Base-by-base conservation (phyloP, 768 basidiomycete genomes). In the Crucibulum laeve region DNA sequence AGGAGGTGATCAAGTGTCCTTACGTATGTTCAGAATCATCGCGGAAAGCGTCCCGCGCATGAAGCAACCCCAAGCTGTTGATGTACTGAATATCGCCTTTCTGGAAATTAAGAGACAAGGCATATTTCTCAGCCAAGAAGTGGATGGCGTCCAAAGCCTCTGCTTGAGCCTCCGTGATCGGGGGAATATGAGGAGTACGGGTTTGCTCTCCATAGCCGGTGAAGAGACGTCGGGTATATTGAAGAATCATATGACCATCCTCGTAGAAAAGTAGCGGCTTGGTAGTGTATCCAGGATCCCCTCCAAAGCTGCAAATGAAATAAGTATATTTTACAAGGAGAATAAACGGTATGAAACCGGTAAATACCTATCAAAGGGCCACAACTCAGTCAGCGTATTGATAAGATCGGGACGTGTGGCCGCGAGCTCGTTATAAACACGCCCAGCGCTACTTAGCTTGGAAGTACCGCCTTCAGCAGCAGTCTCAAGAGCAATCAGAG, bases 51-150 rank as follows among this genome's bases (percentile, higher is more conserved):
- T 74, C 72, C 42, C 72, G 49, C 10, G 70, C 70, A 49, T 74
- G 72, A 38, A 74, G 55, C 34, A 74, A 47, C 0, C 70, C 64
- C 48, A 74, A 46, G 45, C 64, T 71, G 49, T 73, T 74, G 56
- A 74, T 71, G 51, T 72, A 74, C 48, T 74, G 72, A 25, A 74
- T 71, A 47, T 74, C 72, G 28, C 72, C 72, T 48, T 73, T 74
- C 51, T 70, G 61, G 59, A 74, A 71, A 42, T 73, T 72, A 44
- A 73, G 57, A 4, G 56, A 66, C 2, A 74, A 58, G 23, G 65
- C 64, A 49, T 65, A 66, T 43, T 69, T 70, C 48, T 72, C 68
- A 1, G 69, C 71, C 11, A 68, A 45, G 52, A 69, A 74, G 44
- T 73, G 72, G 22, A 74, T 49, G 1, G 65, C 65, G 46, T 74